Percentiles rank a stretch among this genome's conserved stretches.
Evolutionary conservation across 805 yeast species (phyloP).

Genomic region (Metschnikowia aberdeeniae): DNA sequence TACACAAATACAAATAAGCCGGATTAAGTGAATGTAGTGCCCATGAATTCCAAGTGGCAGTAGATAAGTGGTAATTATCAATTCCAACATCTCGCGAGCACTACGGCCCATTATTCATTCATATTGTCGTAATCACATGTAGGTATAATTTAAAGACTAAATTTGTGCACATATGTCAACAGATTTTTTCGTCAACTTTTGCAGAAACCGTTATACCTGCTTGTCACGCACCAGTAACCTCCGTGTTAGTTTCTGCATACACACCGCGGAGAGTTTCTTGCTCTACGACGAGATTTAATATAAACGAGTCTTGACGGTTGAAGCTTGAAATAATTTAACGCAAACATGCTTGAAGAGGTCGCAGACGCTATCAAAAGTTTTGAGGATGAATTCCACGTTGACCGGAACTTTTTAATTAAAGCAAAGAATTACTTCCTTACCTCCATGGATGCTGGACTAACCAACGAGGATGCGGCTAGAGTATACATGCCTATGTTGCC

Average conservation of each 20-base stretch:
- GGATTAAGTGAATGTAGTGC: no score
- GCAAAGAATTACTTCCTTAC: conserved; percentile 56
- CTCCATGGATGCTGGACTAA: conserved; percentile 59
- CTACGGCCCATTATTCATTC: no score
- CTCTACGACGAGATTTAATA: not conserved
- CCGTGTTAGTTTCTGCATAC: not conserved
- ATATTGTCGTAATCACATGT: no score
- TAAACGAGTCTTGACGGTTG: not conserved
- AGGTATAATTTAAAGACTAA: no score
- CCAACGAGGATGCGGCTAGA: conserved; percentile 39
- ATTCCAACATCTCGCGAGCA: no score
- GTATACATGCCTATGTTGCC: conserved; percentile 81
- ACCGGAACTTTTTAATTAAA: conserved; percentile 38
- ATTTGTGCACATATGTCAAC: no score
- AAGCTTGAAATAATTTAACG: not conserved
- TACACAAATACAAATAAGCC: no score
- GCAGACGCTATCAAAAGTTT: conserved; percentile 31
- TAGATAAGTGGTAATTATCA: no score
- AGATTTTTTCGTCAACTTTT: not conserved
- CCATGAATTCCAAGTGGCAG: no score
- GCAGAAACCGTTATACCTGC: not conserved
- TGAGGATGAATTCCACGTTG: conserved; percentile 38
- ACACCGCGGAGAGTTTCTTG: conserved; percentile 4
- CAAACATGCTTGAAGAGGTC: conserved; percentile 16
- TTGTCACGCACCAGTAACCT: not conserved